Conservation (phyloP, 2,329 filamentous ascomycete species). For the Clonostachys solani region DNA sequence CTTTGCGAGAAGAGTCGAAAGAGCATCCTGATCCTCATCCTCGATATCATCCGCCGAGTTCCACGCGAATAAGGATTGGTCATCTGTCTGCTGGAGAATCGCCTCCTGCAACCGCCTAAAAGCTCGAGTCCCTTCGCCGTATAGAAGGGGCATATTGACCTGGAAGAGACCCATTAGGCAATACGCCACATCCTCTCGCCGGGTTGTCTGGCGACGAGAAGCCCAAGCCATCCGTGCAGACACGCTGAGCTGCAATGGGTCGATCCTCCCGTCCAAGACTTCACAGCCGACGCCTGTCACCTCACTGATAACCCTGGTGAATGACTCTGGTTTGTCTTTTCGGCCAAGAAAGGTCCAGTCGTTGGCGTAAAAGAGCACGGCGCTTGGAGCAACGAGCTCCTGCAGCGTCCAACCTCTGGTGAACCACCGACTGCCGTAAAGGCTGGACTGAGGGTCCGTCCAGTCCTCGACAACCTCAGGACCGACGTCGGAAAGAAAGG, state of each 20-base stretch:
- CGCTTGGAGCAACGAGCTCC: slow-evolving; percentile 43
- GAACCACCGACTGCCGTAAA: slow-evolving; percentile 11
- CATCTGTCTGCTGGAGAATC: slow-evolving; percentile 10
- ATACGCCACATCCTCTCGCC: slow-evolving; percentile 15
- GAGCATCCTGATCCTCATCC: not conserved
- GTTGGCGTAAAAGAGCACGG: slow-evolving; percentile 18
- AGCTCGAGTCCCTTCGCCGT: slow-evolving; percentile 9
- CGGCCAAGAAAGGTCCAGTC: slow-evolving; percentile 18
- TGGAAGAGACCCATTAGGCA: slow-evolving; percentile 15
- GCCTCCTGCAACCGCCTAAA: slow-evolving; percentile 14
- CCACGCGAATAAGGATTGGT: slow-evolving; percentile 16
- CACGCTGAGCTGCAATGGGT: slow-evolving; percentile 2
- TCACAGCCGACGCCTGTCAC: not conserved
- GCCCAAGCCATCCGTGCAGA: slow-evolving; percentile 15
- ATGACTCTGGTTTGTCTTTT: slow-evolving; percentile 4
- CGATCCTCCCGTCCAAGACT: not conserved
- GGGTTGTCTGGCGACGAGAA: slow-evolving; percentile 10
- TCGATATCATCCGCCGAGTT: not conserved
- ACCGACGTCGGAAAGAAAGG: slow-evolving; percentile 9
- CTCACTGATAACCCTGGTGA: not conserved
- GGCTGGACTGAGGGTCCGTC: not conserved
- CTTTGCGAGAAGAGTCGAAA: not conserved
- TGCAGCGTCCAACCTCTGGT: slow-evolving; percentile 17
- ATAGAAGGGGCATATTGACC: slow-evolving; percentile 17
- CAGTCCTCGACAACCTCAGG: not conserved